Base-by-base conservation (phyloP, 768 basidiomycete species). In the Suillus variegatus region DNA sequence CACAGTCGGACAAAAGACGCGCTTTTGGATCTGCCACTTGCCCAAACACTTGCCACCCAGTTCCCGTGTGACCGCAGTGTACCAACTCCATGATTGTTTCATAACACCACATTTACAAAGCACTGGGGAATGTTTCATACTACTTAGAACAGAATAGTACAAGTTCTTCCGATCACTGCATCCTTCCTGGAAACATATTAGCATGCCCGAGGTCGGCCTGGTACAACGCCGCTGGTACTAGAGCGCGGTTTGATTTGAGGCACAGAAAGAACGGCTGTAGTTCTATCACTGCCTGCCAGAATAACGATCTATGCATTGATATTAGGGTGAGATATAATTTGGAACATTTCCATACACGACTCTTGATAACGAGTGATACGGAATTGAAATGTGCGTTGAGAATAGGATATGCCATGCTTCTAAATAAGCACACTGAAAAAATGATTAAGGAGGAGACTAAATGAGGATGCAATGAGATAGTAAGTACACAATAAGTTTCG, bases 381-480 rank as follows among this genome's bases (percentile, higher is more conserved):
- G 18, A 25, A 28, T 43, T 32, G 41, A 44, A 60, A 60, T 20
- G 20, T 60, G 16, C 41, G 18, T 60, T 18, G 41, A 32, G 18
- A 43, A 44, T 25, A 60, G 41, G 28, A 41, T 43, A 43, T 60
- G 58, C 58, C 18, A 41, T 41, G 22, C 38, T 60, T 60, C 57
- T 43, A 60, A 41, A 60, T 60, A 60, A 41, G 25, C 58, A 60
- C 58, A 43, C 32, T 32, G 58, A 28, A 49, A 43, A 43, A 57
- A 35, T 20, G 22, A 60, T 60, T 60, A 60, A 60, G 41, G 25
- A 18, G 12, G 12, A 32, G 25, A 60, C 58, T 60, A 60, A 60
- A 43, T 43, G 38, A 60, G 28, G 41, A 60, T 60, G 58, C 58
- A 20, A 28, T 60, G 58, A 40, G 58, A 60, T 60, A 43, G 41